A percentile compares a stretch with the other conserved stretches of the same genome.
Evolutionary conservation across 2,329 filamentous ascomycete species (phyloP).

Genomic region (Stagonosporopsis rhizophila): DNA sequence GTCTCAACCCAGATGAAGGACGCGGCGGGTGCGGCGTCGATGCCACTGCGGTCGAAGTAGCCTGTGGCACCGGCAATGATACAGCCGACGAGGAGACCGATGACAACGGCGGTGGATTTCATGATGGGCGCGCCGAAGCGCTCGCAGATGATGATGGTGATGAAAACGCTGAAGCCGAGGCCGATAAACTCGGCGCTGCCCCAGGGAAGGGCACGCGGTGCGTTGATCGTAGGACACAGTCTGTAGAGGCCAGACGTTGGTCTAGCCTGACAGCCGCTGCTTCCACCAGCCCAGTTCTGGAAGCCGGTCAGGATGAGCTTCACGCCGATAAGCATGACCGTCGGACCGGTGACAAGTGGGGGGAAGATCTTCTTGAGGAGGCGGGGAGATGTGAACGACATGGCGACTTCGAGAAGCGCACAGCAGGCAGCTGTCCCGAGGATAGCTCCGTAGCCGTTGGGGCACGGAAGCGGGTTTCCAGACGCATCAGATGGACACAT

Average conservation of each 20-base stretch:
- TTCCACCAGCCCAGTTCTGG: slow-evolving; percentile 79
- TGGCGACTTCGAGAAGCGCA: slow-evolving; percentile 69
- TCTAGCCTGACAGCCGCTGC: slow-evolving; percentile 62
- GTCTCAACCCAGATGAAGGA: slow-evolving; percentile 83
- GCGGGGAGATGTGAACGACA: slow-evolving; percentile 76
- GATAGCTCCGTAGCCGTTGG: slow-evolving; percentile 76
- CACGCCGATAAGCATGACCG: slow-evolving; percentile 75
- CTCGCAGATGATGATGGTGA: slow-evolving; percentile 81
- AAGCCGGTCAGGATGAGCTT: slow-evolving; percentile 75
- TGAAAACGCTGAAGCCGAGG: slow-evolving; percentile 80
- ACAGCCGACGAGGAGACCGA: slow-evolving; percentile 77
- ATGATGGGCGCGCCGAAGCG: slow-evolving; percentile 83
- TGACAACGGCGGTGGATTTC: slow-evolving; percentile 79
- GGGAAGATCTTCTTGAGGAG: slow-evolving; percentile 77
- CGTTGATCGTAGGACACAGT: slow-evolving; percentile 66
- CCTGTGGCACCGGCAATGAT: slow-evolving; percentile 79
- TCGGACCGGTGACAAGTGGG: slow-evolving; percentile 74
- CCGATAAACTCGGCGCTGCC: slow-evolving; percentile 79
- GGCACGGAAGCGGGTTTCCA: slow-evolving; percentile 75
- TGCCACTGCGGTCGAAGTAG: slow-evolving; percentile 77
- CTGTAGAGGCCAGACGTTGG: slow-evolving; percentile 62
- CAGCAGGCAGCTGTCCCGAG: slow-evolving; percentile 67
- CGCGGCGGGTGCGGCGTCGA: slow-evolving; percentile 72
- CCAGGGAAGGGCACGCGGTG: slow-evolving; percentile 77
- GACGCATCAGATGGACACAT: slow-evolving; percentile 67